Evolutionary conservation across 306 rosid species (phyloP).

Genomic region (Psophocarpus tetragonolobus): DNA sequence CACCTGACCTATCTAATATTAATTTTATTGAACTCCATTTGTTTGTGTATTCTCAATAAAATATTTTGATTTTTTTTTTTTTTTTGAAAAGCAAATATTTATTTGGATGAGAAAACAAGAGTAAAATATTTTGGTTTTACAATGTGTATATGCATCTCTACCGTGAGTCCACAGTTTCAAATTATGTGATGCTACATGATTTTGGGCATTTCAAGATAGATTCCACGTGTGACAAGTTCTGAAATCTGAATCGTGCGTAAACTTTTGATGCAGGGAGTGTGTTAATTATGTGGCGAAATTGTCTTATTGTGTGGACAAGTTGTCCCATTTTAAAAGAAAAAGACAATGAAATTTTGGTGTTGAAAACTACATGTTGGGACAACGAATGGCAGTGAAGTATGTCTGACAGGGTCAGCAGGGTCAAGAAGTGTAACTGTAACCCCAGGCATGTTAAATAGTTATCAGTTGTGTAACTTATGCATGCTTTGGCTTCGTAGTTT

Average conservation of each 20-base stretch:
- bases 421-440: constrained; percentile 42
- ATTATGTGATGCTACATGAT: not conserved
- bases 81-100: no score
- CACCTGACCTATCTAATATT: not conserved
- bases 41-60: not conserved
- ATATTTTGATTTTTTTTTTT: constrained; percentile 4
- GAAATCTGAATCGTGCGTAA: not conserved
- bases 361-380: constrained; percentile 18
- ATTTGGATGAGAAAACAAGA: no score
- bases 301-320: constrained; percentile 1
- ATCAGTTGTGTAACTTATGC: constrained; percentile 25
- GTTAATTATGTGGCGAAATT: not conserved
- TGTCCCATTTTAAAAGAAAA: not conserved
- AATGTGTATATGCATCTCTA: constrained; percentile 1
- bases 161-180: constrained; percentile 8
- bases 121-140: not conserved
- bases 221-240: not conserved
- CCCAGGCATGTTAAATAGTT: constrained; percentile 20
- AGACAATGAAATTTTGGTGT: not conserved
- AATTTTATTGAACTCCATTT: not conserved
- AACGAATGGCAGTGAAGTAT: constrained; percentile 9
- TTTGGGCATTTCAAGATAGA: constrained; percentile 4
- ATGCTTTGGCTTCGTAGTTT: constrained; percentile 29
- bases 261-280: not conserved
- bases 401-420: constrained; percentile 48